Evolutionary conservation across 1,284 basidiomycete genomes (phyloP).

Genomic region (Sanguinoderma infundibulare): DNA sequence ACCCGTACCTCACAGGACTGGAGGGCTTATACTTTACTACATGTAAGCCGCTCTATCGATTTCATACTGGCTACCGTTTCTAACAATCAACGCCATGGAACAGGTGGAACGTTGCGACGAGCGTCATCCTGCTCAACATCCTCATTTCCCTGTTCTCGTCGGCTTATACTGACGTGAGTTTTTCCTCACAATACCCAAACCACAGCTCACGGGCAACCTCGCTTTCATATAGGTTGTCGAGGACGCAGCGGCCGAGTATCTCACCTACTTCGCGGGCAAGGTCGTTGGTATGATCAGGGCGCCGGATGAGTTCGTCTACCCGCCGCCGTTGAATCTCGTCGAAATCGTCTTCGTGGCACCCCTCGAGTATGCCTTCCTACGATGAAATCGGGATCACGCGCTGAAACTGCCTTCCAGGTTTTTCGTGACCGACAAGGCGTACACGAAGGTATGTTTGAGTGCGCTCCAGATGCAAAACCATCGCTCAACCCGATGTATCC

Average conservation of each 20-base stretch:
- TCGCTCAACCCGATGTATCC: neutral
- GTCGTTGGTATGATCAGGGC: constrained; percentile 85
- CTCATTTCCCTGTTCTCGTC: constrained; percentile 94
- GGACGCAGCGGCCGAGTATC: constrained; percentile 77
- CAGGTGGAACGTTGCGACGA: constrained; percentile 87
- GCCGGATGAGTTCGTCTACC: constrained; percentile 78
- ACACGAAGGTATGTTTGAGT: constrained; percentile 52
- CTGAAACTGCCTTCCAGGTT: constrained; percentile 40
- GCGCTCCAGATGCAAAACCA: neutral
- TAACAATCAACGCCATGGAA: neutral
- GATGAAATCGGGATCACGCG: neutral
- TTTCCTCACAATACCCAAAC: no score
- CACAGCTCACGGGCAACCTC: neutral
- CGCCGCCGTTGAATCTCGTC: constrained; percentile 85
- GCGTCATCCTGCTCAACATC: constrained; percentile 91
- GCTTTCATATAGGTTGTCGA: constrained; percentile 53
- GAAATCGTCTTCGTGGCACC: constrained; percentile 85
- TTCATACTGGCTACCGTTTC: neutral
- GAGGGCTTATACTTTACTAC: constrained; percentile 83
- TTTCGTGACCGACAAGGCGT: constrained; percentile 51
- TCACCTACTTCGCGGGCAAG: constrained; percentile 90
- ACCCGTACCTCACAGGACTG: constrained; percentile 56
- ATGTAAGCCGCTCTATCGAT: constrained; percentile 48
- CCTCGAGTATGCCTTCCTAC: constrained; percentile 66
- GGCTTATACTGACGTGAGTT: constrained; percentile 83